Evolutionary conservation across 1,139 yeast species (phyloP), one percentile per base, ranked within the genome.

Genomic region (Sporopachydermia cereana): DNA sequence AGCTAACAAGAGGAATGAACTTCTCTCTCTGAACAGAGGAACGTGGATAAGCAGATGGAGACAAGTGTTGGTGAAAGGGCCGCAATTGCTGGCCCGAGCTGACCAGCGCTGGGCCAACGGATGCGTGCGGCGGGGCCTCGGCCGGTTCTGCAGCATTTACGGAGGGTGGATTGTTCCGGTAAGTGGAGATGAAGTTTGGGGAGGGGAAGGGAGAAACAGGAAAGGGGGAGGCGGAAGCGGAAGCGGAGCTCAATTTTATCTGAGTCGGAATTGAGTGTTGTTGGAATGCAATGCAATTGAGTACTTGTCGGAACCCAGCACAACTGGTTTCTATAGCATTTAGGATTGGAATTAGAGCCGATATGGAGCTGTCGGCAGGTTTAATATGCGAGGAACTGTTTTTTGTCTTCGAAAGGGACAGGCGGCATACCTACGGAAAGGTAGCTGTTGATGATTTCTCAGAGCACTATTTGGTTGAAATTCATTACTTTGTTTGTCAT

Each of bases 161-260:
- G 39, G 39, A 7, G 39, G 39, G 17, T 34, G 39, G 39, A n/a
- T 34, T 34, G 39, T 34, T 34, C 39, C 39, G 18, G 39, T 34
- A 34, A 34, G 39, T 34, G 5, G 18, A 12, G 39, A 9, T 12
- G n/a, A 21, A 16, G 9, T 16, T n/a, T 20, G 18, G 17, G 17
- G 9, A 34, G 18, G 20, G 22, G 22, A 12, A 5, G 17, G 9
- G 39, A 16, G 17, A 12, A 27, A 12, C 30, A 27, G n/a, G 14
- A 27, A 27, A 12, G 30, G 12, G n/a, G 12, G n/a, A 27, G 12
- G n/a, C 30, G 30, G n/a, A n/a, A 27, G 30, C 14, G n/a, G n/a
- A 27, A 27, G 30, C 30, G 12, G 12, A 12, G 12, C 12, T 27
- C n/a, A 12, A n/a, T n/a, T 27, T n/a, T 27, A 27, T 12, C n/a